Evolutionary conservation across 2,329 filamentous ascomycete species (phyloP).

Genomic region (Clonostachys byssicola): DNA sequence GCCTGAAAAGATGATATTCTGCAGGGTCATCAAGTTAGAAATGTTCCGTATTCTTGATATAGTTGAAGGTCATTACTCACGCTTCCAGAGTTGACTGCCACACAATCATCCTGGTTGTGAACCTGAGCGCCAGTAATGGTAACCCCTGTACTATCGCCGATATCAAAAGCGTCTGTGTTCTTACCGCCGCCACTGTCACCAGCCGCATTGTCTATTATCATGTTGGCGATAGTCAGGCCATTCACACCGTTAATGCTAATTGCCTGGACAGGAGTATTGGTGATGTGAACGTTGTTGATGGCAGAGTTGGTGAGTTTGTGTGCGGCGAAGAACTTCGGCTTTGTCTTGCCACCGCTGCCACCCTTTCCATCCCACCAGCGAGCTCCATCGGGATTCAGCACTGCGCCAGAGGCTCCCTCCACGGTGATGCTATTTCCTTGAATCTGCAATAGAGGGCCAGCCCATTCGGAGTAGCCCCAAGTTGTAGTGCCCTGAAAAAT

Average conservation of each 20-base stretch:
- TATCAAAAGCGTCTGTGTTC: constrained; percentile 59
- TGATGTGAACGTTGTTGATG: constrained; percentile 29
- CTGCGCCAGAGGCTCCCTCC: constrained; percentile 35
- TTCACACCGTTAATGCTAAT: constrained; percentile 31
- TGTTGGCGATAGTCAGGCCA: constrained; percentile 22
- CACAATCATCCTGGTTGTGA: constrained; percentile 59
- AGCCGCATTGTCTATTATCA: constrained; percentile 31
- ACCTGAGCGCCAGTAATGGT: constrained; percentile 47
- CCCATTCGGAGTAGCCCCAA: constrained; percentile 61
- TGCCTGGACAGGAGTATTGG: constrained; percentile 35
- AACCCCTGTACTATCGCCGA: constrained; percentile 42
- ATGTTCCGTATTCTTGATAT: too few relatives aligned
- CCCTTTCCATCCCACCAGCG: constrained; percentile 61
- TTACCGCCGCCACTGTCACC: constrained; percentile 28
- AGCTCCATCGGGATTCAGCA: constrained; percentile 43
- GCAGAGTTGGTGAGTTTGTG: constrained; percentile 27
- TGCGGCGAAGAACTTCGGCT: constrained; percentile 58
- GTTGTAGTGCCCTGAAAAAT: constrained; percentile 59
- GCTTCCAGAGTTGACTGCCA: constrained; percentile 51
- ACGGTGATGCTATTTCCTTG: constrained; percentile 50
- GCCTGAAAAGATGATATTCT: constrained; percentile 37
- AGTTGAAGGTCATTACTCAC: too few relatives aligned
- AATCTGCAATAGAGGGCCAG: constrained; percentile 55
- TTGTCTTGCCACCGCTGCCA: constrained; percentile 53
- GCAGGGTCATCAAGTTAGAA: too few relatives aligned